Conservation (phyloP, 345 rosid species). For the Hibiscus trionum region DNA sequence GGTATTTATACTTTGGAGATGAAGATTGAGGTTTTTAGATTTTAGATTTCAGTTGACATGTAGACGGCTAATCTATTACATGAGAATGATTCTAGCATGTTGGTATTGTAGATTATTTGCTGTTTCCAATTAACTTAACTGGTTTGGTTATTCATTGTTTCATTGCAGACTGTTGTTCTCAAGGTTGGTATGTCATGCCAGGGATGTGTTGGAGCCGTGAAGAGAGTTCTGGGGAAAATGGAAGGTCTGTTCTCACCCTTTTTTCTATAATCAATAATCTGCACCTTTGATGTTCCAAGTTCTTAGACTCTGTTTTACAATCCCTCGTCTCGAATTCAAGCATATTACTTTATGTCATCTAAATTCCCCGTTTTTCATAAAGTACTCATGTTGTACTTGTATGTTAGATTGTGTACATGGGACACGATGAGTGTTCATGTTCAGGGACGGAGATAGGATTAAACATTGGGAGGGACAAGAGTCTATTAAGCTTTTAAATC, state of each 20-base stretch:
- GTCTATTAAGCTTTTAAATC: too few relatives aligned
- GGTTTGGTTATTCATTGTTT: not conserved
- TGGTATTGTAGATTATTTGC: not conserved
- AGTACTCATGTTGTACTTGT: not conserved
- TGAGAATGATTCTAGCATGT: not conserved
- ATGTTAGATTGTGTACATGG: not conserved
- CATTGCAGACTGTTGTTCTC: conserved; percentile 62
- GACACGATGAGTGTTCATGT: not conserved
- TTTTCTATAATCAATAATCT: too few relatives aligned
- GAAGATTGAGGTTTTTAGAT: not conserved
- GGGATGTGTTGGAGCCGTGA: conserved; percentile 80
- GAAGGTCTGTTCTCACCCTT: conserved; percentile 41
- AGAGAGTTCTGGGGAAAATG: conserved; percentile 77
- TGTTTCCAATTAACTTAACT: not conserved
- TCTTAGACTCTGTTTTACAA: not conserved
- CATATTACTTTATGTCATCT: not conserved
- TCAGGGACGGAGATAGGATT: too few relatives aligned
- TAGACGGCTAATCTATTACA: too few relatives aligned
- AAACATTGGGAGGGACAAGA: too few relatives aligned
- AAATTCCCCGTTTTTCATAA: not conserved
- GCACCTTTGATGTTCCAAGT: not conserved
- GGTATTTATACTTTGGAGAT: not conserved
- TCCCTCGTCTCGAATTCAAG: not conserved
- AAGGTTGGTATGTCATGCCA: conserved; percentile 80
- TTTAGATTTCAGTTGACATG: too few relatives aligned